These are phyloP conservation scores for Trichophyton simii DNA, from an alignment of 2,329 filamentous ascomycete genomes.

Conservation along the genomic window DNA sequence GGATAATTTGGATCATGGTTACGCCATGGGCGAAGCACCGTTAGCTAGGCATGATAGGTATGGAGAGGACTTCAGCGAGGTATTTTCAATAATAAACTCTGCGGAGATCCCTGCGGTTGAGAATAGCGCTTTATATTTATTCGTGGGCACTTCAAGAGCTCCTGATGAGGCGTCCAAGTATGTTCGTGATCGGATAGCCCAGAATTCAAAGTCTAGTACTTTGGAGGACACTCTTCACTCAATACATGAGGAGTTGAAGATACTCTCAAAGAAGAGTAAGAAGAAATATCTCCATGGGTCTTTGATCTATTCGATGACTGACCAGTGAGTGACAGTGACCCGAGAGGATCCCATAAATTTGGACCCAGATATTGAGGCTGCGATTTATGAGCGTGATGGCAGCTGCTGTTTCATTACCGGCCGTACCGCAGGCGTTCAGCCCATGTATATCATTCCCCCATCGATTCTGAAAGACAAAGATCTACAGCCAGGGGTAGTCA, in stretches of 20 bases:
- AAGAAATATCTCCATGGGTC: too few relatives aligned
- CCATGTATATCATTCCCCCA: constrained; percentile 10
- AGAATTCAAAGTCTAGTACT: background rate
- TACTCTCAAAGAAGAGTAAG: constrained; percentile 8
- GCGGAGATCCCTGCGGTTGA: constrained; percentile 6
- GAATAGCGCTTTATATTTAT: background rate
- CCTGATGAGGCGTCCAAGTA: constrained; percentile 6
- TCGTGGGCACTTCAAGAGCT: background rate
- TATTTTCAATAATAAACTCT: constrained; percentile 2
- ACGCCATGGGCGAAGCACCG: background rate
- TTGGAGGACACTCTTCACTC: constrained; percentile 8
- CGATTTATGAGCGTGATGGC: constrained; percentile 8
- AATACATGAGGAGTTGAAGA: constrained; percentile 1
- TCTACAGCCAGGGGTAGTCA: constrained; percentile 5
- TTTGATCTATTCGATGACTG: too few relatives aligned
- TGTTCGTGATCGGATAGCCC: constrained; percentile 6
- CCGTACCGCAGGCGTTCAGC: background rate
- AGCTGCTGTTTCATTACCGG: constrained; percentile 10
- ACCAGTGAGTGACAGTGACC: background rate
- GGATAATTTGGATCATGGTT: background rate
- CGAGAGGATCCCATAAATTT: background rate
- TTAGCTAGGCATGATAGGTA: background rate
- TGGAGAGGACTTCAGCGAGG: background rate
- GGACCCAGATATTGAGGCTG: constrained; percentile 7
- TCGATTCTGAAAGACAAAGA: constrained; percentile 9